Base-by-base conservation (phyloP, 2,329 filamentous ascomycete genomes). In the Trichothecium sympodiale region DNA sequence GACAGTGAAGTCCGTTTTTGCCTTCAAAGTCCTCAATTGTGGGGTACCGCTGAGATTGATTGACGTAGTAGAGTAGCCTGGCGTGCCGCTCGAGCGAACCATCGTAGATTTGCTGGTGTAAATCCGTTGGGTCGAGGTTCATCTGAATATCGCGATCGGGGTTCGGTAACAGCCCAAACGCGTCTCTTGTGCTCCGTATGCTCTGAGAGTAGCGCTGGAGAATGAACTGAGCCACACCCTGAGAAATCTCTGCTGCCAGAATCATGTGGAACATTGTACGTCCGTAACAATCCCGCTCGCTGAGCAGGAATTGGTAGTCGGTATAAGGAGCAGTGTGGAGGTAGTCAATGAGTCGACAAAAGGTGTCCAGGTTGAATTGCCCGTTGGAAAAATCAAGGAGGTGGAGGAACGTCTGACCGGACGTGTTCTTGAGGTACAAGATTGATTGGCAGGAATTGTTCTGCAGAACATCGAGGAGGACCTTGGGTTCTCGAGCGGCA, bases 1-100 rank as follows among this genome's bases (percentile, higher is more conserved):
- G 62, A 41, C 69, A 74, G 43, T 77, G 72, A 13, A 77, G 56
- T 8, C 64, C 71, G 40, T 77, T 77, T 16, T 69, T 65, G 5
- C 72, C 71, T 5, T 62, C 49, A 29, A 58, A 26, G 31, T 57
- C 50, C 29, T 60, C 51, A 1, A 43, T 25, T 0, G 9, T 16
- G 0, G 52, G 51, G 3, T 50, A 34, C 1, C 27, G 5, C 1
- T 32, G 31, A 1, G 52, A 51, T 5, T 25, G 17, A 1, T 34
- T 35, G 4, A 54, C 41, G 5, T 44, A 43, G 9, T 41, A 30
- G 4, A 60, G 29, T 17, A 39, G 26, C 15, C 8, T 3, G 16
- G 20, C 20, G 10, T 25, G 20, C 10, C 20, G 20, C 6, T 25
- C 20, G 10, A 25, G 10, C 6, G 20, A 10, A 25, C 10, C 10